Percentiles rank a stretch among this genome's conserved stretches.
Evolutionary conservation across 257 asterid genomes (phyloP).

Genomic region (Penstemon newberryi): DNA sequence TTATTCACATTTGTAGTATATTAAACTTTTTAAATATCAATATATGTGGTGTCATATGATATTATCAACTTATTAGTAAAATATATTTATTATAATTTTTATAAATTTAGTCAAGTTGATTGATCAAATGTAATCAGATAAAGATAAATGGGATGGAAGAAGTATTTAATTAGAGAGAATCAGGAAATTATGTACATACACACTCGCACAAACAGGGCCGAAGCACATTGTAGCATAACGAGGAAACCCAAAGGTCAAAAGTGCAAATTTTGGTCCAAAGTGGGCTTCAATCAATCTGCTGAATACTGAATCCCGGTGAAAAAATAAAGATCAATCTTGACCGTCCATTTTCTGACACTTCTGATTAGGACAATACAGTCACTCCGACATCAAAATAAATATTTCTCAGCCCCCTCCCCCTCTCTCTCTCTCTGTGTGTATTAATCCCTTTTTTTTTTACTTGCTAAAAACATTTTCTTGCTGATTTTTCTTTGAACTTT

Average conservation of each 20-base stretch:
- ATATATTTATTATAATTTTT: too few species aligned
- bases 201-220: background rate
- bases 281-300: constrained; percentile 9
- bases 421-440: constrained; percentile 1
- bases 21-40: too few species aligned
- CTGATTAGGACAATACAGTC: background rate
- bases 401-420: background rate
- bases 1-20: too few species aligned
- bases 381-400: constrained; percentile 20
- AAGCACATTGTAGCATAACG: background rate
- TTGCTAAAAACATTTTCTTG: too few species aligned
- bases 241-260: constrained; percentile 19
- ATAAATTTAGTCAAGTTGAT: too few species aligned
- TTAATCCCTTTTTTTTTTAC: too few species aligned
- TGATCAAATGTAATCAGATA: too few species aligned
- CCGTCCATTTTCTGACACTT: constrained; percentile 22
- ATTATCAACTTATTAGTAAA: too few species aligned
- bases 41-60: too few species aligned
- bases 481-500: too few species aligned
- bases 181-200: background rate
- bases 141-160: too few species aligned
- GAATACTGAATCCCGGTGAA: background rate
- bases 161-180: too few species aligned
- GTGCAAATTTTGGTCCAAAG: constrained; percentile 15
- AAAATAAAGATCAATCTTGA: constrained; percentile 18